Evolutionary conservation across 208 protist species (phyloP).

Genomic region (Phytomonas sp.): DNA sequence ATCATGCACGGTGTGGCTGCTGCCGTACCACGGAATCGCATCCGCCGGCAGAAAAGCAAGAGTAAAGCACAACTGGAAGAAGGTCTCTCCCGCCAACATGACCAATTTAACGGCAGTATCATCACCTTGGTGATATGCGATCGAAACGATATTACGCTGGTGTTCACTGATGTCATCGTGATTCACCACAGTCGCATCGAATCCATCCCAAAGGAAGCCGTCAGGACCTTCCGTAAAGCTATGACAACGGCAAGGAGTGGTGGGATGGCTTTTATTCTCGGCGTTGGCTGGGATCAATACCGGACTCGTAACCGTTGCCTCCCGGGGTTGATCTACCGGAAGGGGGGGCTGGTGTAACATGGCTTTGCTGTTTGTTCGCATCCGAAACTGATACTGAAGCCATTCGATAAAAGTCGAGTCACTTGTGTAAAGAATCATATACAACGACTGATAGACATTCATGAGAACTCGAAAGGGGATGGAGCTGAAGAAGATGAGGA

Average conservation of each 20-base stretch:
- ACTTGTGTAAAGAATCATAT: constrained; percentile 79
- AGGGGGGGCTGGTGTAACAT: neutral
- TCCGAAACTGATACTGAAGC: constrained; percentile 20
- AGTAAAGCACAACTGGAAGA: constrained; percentile 50
- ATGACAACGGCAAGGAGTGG: no score
- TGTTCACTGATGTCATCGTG: no score
- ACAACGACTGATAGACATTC: constrained; percentile 77
- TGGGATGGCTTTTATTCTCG: no score
- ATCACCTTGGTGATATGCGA: constrained; percentile 39
- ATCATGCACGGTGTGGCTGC: constrained; percentile 35
- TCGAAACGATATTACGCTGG: no score
- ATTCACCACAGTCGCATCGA: no score
- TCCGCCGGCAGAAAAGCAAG: constrained; percentile 64
- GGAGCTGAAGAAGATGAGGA: constrained; percentile 69
- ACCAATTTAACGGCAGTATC: constrained; percentile 78
- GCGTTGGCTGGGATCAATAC: neutral
- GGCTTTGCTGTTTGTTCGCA: no score
- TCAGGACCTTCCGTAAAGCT: no score
- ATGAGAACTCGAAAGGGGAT: constrained; percentile 64
- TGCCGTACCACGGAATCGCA: constrained; percentile 70
- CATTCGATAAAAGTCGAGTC: constrained; percentile 42
- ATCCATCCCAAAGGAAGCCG: no score
- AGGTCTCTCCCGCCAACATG: constrained; percentile 62
- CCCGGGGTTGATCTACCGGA: no score
- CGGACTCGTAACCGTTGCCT: neutral